A percentile compares a stretch with the other conserved stretches of the same genome.
Evolutionary conservation across 768 basidiomycete genomes (phyloP).

Genomic region (Gymnopilus dilepis): DNA sequence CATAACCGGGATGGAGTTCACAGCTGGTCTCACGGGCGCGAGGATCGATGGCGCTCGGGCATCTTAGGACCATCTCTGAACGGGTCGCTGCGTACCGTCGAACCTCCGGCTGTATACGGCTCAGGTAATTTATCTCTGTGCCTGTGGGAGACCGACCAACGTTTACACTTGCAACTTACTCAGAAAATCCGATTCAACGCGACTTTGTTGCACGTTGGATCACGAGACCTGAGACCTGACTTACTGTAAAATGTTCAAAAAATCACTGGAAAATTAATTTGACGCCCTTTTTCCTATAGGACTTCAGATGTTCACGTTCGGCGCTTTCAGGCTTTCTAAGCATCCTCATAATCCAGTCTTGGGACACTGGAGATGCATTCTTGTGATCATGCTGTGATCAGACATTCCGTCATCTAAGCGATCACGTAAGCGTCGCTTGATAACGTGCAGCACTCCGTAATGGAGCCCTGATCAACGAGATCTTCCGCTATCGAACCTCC

Average conservation of each 20-base stretch:
- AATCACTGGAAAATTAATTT: no score
- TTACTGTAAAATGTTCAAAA: not conserved
- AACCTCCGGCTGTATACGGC: constrained; percentile 3
- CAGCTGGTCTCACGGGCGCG: not conserved
- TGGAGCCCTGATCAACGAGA: constrained; percentile 5
- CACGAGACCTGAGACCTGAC: constrained; percentile 3
- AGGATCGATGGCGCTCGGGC: not conserved
- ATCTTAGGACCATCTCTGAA: not conserved
- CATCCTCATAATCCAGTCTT: no score
- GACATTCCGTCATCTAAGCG: constrained; percentile 3
- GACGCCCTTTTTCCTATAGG: no score
- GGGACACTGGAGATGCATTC: no score
- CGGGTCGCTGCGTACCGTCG: no score
- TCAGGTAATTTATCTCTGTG: constrained; percentile 6
- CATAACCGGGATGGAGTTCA: not conserved
- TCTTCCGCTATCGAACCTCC: constrained; percentile 11
- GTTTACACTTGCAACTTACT: constrained; percentile 13
- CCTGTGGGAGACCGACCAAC: constrained; percentile 18
- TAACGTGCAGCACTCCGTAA: constrained; percentile 13
- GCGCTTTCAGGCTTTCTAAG: no score
- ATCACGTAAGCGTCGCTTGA: constrained; percentile 12
- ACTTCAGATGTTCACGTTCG: no score
- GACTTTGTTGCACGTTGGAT: constrained; percentile 17
- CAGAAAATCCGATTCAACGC: constrained; percentile 5
- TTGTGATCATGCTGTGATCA: not conserved